Percentiles rank a stretch among this genome's conserved stretches.
phyloP scores from a whole-genome alignment of 352 stramenopile genomes.

The Phytophthora citrophthora region DNA sequence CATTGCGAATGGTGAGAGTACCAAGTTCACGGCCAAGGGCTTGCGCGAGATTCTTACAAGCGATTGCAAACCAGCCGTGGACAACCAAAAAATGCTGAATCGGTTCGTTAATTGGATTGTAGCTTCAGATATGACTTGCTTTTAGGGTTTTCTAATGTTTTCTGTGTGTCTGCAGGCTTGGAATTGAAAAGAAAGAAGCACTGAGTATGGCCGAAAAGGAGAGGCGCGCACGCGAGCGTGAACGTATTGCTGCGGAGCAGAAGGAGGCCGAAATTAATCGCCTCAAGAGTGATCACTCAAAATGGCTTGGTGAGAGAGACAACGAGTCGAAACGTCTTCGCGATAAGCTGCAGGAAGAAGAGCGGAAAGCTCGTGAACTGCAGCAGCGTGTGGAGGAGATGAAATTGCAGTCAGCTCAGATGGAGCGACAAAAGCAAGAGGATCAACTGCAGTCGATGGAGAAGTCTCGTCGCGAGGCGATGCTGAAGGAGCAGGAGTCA shows the following conservation, averaged over 20 bases:
- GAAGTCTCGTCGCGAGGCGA: constrained; percentile 44
- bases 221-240: constrained; percentile 61
- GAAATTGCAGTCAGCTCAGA: constrained; percentile 41
- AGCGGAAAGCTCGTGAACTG: constrained; percentile 57
- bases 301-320: constrained; percentile 70
- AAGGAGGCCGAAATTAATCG: constrained; percentile 76
- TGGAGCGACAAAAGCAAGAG: constrained; percentile 57
- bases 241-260: constrained; percentile 49
- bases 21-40: constrained; percentile 50
- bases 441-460: constrained; percentile 42
- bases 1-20: constrained; percentile 42
- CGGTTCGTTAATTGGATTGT: constrained; percentile 38
- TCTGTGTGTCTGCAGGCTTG: constrained; percentile 42
- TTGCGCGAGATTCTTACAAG: constrained; percentile 63
- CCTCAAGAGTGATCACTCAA: constrained; percentile 66
- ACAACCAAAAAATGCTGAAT: constrained; percentile 82
- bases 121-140: neutral
- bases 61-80: constrained; percentile 62
- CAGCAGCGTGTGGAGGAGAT: constrained; percentile 67
- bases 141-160: constrained; percentile 8
- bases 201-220: constrained; percentile 65
- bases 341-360: constrained; percentile 67
- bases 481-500: constrained; percentile 50
- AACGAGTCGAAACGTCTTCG: constrained; percentile 72
- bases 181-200: constrained; percentile 71